phyloP scores from a whole-genome alignment of 73 alveolate species.

The Breviolum minutum region DNA sequence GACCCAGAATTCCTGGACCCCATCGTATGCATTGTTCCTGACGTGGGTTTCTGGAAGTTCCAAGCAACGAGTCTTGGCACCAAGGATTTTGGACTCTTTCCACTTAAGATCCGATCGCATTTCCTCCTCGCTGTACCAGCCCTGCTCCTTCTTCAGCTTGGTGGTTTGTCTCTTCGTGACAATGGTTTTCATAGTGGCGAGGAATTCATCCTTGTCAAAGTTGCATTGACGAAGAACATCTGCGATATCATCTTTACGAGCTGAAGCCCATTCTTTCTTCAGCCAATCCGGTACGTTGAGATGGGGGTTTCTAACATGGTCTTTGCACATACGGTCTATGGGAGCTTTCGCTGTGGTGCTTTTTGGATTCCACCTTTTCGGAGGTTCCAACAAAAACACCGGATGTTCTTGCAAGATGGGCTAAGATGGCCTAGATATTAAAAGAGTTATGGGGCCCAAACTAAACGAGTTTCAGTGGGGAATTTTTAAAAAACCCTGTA shows the following conservation, averaged over 20 bases:
- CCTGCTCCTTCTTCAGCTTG: constrained; percentile 17
- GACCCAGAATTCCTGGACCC: constrained; percentile 6
- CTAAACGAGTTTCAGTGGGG: too few relatives aligned
- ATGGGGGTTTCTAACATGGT: background rate
- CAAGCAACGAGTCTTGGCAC: background rate
- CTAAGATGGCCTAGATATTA: too few relatives aligned
- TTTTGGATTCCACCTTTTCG: too few relatives aligned
- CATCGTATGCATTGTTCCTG: constrained; percentile 28
- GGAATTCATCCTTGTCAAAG: background rate
- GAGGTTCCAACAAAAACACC: too few relatives aligned
- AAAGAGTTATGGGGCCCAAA: too few relatives aligned
- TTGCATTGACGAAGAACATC: background rate
- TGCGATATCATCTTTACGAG: background rate
- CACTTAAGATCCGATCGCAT: background rate
- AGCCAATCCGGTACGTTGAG: constrained; percentile 38
- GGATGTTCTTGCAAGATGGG: too few relatives aligned
- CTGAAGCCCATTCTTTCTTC: background rate
- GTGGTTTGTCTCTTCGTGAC: background rate
- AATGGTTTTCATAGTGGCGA: background rate
- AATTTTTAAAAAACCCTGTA: too few relatives aligned
- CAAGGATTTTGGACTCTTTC: background rate
- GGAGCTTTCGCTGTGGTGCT: constrained; percentile 64
- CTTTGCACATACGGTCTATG: constrained; percentile 47
- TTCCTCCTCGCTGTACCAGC: constrained; percentile 18
- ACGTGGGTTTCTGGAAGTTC: background rate